These are phyloP conservation scores for Linnemannia zychae DNA, from an alignment of 192 early-diverging fungal species.

Conservation along the genomic window DNA sequence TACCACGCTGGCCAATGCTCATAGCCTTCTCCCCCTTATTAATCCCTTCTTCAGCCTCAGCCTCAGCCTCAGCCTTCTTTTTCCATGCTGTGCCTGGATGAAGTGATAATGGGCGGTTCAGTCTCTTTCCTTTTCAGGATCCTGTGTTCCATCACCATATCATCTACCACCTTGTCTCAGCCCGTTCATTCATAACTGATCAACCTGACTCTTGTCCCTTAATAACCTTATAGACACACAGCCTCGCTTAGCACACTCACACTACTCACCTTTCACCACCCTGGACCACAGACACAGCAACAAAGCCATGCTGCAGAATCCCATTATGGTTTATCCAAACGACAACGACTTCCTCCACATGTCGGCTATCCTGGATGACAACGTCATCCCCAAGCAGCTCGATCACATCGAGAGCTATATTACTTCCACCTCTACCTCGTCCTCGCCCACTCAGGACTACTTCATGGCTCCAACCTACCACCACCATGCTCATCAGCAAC, in stretches of 20 bases:
- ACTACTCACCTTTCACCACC: neutral
- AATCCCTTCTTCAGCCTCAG: neutral
- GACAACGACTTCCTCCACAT: slow-evolving; percentile 43
- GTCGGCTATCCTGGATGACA: slow-evolving; percentile 29
- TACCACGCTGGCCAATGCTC: neutral
- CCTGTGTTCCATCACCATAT: neutral
- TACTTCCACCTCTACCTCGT: slow-evolving; percentile 17
- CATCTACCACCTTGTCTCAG: neutral
- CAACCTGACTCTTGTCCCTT: neutral
- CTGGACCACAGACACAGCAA: slow-evolving; percentile 11
- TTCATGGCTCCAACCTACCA: slow-evolving; percentile 19
- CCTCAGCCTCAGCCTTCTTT: too few species aligned
- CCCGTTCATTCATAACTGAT: neutral
- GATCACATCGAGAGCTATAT: slow-evolving; percentile 47
- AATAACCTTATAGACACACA: neutral
- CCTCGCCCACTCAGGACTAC: slow-evolving; percentile 44
- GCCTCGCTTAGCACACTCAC: neutral
- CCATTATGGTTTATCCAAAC: slow-evolving; percentile 41
- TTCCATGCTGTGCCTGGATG: neutral
- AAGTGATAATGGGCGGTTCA: neutral
- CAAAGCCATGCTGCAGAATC: slow-evolving; percentile 46
- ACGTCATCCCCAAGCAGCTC: slow-evolving; percentile 33
- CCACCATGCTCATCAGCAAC: slow-evolving; percentile 20
- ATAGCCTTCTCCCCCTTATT: neutral
- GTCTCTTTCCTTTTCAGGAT: slow-evolving; percentile 14